Evolutionary conservation across 2,329 filamentous ascomycete genomes (phyloP), one percentile per base, ranked within the genome.

Genomic region (Immersiporthe knoxdaviesiana): DNA sequence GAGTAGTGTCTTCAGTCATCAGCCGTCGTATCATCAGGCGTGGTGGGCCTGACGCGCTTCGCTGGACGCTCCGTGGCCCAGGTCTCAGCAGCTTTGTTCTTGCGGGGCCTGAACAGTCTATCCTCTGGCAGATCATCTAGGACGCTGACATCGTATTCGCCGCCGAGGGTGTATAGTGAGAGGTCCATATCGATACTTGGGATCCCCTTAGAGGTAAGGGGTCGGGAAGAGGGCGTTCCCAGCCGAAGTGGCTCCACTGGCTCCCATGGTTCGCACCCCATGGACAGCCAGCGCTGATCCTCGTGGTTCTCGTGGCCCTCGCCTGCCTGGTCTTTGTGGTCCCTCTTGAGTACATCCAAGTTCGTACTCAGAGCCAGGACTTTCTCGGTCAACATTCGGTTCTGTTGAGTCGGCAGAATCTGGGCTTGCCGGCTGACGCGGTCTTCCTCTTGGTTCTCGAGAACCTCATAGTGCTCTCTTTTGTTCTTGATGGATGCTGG

Each of bases 301-400:
- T 47, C 18, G 21, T 2, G 18, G 5, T 10, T 2, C 10, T 59
- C 16, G 32, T 35, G 32, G n/a, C n/a, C n/a, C n/a, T n/a, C n/a
- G n/a, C n/a, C n/a, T 14, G 16, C 16, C 52, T 30, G 14, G 14
- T 18, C 30, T 37, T 37, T 10, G 14, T 37, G 32, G 3, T 21
- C 7, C 8, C n/a, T 21, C 30, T 37, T 35, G 32, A 59, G 50
- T 4, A 18, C 56, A 14, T 59, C 21, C 10, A 63, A 27, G 10
- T 16, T 35, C 27, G 11, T 35, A 24, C 63, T 61, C 35, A 61
- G 39, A 21, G 56, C 63, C 21, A 66, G 63, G 2, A 56, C 65
- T 27, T 32, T 37, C 37, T 68, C 35, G 32, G 60, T 52, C 1
- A 62, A 24, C 3, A 21, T 16, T 21, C 27, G 27, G 6, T 8